phyloP scores from a whole-genome alignment of 495 filamentous ascomycete genomes.

The Pseudomonodictys pantanalensis region DNA sequence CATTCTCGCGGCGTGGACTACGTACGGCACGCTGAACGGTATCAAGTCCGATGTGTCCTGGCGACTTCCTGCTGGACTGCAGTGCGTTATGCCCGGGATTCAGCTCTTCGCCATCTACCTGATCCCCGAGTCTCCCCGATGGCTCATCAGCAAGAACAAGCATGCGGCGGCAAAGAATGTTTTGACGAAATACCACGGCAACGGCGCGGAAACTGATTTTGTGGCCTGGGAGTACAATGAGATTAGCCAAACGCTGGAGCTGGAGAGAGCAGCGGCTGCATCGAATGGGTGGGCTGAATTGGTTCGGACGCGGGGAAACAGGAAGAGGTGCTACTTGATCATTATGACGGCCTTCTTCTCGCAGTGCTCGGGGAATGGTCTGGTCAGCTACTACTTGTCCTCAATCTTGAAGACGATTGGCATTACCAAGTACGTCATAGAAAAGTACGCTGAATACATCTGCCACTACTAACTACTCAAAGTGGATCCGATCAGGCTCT shows the following conservation, averaged over 20 bases:
- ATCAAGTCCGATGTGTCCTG: conserved; percentile 49
- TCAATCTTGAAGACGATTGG: neutral
- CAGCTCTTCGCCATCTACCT: conserved; percentile 53
- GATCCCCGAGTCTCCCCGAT: conserved; percentile 54
- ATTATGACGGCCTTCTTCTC: conserved; percentile 3
- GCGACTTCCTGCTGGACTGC: conserved; percentile 51
- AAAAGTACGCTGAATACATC: neutral
- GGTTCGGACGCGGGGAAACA: conserved; percentile 22
- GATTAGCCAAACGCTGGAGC: neutral
- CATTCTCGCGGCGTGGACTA: conserved; percentile 48
- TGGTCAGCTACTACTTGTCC: conserved; percentile 6
- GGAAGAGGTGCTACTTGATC: conserved; percentile 34
- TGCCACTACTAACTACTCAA: neutral
- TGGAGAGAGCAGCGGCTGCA: neutral
- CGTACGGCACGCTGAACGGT: conserved; percentile 45
- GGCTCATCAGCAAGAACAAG: conserved; percentile 43
- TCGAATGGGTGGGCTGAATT: neutral
- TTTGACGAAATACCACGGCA: conserved; percentile 47
- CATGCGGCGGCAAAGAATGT: conserved; percentile 48
- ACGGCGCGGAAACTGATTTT: neutral
- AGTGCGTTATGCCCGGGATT: conserved; percentile 48
- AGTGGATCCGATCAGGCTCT: conserved; percentile 40
- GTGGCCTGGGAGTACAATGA: neutral
- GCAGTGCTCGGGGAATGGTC: neutral
- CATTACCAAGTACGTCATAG: conserved; percentile 42